Percentiles rank a stretch among this genome's conserved stretches.
These are phyloP conservation scores for Quercus lobata DNA, from an alignment of 331 rosid genomes.

Conservation along the genomic window DNA sequence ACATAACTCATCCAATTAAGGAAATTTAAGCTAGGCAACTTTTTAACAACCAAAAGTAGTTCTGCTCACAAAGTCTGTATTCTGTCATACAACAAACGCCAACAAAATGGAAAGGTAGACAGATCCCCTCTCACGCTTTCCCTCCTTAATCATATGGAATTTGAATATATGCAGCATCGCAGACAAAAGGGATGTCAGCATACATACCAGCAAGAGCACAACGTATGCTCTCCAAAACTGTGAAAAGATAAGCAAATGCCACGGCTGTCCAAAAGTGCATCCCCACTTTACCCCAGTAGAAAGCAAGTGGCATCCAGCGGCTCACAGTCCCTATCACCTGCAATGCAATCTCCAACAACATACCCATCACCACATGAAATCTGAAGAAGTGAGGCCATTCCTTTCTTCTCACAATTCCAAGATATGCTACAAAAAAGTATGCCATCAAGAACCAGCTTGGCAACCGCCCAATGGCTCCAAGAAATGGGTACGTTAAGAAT, in stretches of 20 bases:
- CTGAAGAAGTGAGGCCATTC: conserved; percentile 99
- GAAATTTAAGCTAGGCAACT: not conserved
- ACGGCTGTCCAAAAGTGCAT: conserved; percentile 92
- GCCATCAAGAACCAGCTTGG: conserved; percentile 98
- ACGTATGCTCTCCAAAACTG: conserved; percentile 76
- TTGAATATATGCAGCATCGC: conserved; percentile 97
- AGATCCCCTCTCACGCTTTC: not conserved
- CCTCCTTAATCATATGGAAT: conserved; percentile 74
- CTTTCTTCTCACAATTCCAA: conserved; percentile 88
- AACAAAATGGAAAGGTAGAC: not conserved
- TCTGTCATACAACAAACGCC: not conserved
- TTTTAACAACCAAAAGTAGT: not conserved
- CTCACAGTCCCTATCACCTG: conserved; percentile 88
- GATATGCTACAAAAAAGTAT: conserved; percentile 82
- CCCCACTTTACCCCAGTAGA: conserved; percentile 88
- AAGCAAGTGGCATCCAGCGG: conserved; percentile 82
- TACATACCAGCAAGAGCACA: conserved; percentile 95
- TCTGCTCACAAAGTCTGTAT: not conserved
- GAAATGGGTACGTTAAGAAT: conserved; percentile 77
- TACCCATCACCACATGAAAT: conserved; percentile 90
- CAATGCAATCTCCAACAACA: conserved; percentile 84
- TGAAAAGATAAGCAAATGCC: conserved; percentile 64
- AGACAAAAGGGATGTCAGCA: conserved; percentile 83
- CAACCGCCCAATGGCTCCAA: conserved; percentile 62
- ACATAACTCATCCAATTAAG: not conserved